Conservation (phyloP, 2,329 filamentous ascomycete species). For the Coniochaeta sp. region DNA sequence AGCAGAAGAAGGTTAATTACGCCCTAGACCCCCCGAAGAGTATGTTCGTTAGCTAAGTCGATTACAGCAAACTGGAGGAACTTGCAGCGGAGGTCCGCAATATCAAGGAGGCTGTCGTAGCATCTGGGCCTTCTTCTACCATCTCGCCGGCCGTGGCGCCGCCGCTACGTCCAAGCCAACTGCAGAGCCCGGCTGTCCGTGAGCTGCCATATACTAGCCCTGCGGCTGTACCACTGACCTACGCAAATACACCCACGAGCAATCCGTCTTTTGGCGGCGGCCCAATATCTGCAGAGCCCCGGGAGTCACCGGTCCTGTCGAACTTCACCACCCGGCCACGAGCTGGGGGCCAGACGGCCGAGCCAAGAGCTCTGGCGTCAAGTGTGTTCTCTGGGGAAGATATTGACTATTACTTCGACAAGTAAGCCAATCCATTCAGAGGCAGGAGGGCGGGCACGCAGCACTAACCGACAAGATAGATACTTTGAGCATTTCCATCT, state of each 20-base stretch:
- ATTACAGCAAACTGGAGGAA: constrained; percentile 45
- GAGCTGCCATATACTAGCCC: not conserved
- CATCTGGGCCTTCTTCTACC: not conserved
- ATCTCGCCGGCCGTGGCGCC: not conserved
- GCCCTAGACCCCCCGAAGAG: not conserved
- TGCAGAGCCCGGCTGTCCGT: not conserved
- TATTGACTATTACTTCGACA: constrained; percentile 48
- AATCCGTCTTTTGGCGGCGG: not conserved
- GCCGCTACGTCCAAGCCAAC: not conserved
- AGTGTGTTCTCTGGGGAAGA: constrained; percentile 43
- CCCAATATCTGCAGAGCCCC: not conserved
- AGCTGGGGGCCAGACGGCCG: constrained; percentile 22
- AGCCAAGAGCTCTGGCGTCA: constrained; percentile 37
- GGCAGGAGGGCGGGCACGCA: not conserved
- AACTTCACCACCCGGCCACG: constrained; percentile 6
- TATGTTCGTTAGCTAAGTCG: constrained; percentile 3
- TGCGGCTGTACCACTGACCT: not conserved
- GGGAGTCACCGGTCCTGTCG: constrained; percentile 1
- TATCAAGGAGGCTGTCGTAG: constrained; percentile 43
- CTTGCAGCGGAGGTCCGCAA: constrained; percentile 46
- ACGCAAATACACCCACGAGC: not conserved
- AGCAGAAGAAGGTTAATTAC: constrained; percentile 32
- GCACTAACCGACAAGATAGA: constrained; percentile 18
- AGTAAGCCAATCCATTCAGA: constrained; percentile 19
- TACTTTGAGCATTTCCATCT: constrained; percentile 46